These are phyloP conservation scores for Starmerella lactis-condensi DNA, from an alignment of 805 yeast species.

Conservation along the genomic window DNA sequence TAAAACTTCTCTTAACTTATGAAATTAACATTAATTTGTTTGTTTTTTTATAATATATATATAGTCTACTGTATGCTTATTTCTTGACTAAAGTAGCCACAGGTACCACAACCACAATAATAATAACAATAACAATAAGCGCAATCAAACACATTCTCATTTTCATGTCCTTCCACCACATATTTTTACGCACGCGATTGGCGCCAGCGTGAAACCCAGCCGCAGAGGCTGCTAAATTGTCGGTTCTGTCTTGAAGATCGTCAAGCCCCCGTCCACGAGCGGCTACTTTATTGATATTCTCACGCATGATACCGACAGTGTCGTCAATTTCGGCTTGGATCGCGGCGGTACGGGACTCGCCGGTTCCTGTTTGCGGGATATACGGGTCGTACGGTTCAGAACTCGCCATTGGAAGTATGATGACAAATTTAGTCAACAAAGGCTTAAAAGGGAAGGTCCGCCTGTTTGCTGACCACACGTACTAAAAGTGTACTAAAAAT, in stretches of 20 bases:
- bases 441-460: neutral
- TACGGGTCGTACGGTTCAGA: conserved; percentile 76
- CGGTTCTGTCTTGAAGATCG: conserved; percentile 81
- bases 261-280: conserved; percentile 89
- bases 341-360: conserved; percentile 43
- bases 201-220: conserved; percentile 94
- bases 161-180: conserved; percentile 98
- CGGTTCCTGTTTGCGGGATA: conserved; percentile 31
- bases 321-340: conserved; percentile 86
- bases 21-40: too few relatives aligned
- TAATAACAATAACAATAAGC: conserved; percentile 54
- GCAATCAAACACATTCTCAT: conserved; percentile 80
- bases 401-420: conserved; percentile 36
- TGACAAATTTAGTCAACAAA: neutral
- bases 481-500: neutral
- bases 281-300: conserved; percentile 86
- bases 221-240: conserved; percentile 77
- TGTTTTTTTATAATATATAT: neutral
- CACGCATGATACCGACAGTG: conserved; percentile 94
- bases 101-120: conserved; percentile 81
- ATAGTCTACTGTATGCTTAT: too few relatives aligned
- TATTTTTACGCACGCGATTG: conserved; percentile 88
- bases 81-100: conserved; percentile 64
- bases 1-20: too few relatives aligned
- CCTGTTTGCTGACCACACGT: neutral